These are phyloP conservation scores for Lithohypha guttulata DNA, from an alignment of 2,329 filamentous ascomycete genomes.

Conservation along the genomic window DNA sequence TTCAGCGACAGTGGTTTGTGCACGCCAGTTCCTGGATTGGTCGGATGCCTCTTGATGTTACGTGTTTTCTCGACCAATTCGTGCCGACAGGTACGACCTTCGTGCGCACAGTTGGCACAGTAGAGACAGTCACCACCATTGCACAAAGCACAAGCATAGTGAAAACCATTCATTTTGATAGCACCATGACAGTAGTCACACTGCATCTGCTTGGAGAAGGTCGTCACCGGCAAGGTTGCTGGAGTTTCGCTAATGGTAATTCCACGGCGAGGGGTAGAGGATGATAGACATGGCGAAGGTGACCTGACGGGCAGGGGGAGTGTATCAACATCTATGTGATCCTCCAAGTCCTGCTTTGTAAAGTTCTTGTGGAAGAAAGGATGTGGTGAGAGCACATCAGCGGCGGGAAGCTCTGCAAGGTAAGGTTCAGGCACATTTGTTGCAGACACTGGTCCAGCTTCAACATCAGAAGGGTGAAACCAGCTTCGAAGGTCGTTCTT, in stretches of 20 bases:
- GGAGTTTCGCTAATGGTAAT: slow-evolving; percentile 6
- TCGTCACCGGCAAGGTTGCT: too few species aligned
- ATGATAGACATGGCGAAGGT: slow-evolving; percentile 3
- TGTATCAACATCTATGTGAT: slow-evolving; percentile 4
- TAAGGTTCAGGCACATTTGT: slow-evolving; percentile 9
- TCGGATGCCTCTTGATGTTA: slow-evolving; percentile 11
- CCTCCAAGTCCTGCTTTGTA: not conserved
- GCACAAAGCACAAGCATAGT: slow-evolving; percentile 20
- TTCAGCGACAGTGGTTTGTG: slow-evolving; percentile 1
- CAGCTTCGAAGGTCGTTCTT: slow-evolving; percentile 16
- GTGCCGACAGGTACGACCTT: slow-evolving; percentile 20
- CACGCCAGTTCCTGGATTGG: slow-evolving; percentile 1
- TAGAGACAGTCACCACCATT: slow-evolving; percentile 19
- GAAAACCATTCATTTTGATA: slow-evolving; percentile 18
- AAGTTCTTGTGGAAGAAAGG: slow-evolving; percentile 1
- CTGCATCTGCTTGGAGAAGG: slow-evolving; percentile 15
- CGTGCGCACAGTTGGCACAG: slow-evolving; percentile 18
- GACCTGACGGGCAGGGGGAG: slow-evolving; percentile 5
- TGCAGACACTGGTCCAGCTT: not conserved
- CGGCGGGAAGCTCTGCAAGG: slow-evolving; percentile 7
- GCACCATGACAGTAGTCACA: slow-evolving; percentile 20
- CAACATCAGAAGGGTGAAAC: slow-evolving; percentile 8
- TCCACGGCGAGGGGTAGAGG: slow-evolving; percentile 1
- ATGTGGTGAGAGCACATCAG: slow-evolving; percentile 5
- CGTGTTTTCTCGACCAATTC: slow-evolving; percentile 17